phyloP scores from a whole-genome alignment of 2,329 filamentous ascomycete species.

The Fusarium burgessii region DNA sequence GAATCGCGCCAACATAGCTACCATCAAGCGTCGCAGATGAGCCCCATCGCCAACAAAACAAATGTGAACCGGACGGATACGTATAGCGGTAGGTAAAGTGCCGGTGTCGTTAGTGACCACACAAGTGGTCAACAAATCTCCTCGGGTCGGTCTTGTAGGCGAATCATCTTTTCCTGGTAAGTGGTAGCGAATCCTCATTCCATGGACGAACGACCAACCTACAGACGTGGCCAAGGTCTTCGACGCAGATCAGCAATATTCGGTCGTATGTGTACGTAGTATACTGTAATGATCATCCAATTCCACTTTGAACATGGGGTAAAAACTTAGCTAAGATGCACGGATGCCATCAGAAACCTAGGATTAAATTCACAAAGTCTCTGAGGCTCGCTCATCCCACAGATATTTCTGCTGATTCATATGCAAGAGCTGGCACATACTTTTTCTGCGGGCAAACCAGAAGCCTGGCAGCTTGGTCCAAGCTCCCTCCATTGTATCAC shows the following conservation, averaged over 20 bases:
- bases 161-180: constrained; percentile 17
- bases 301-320: constrained; percentile 26
- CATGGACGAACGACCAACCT: constrained; percentile 2
- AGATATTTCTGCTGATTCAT: constrained; percentile 18
- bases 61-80: not conserved
- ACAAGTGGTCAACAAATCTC: constrained; percentile 12
- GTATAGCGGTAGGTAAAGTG: constrained; percentile 11
- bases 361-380: constrained; percentile 6
- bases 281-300: constrained; percentile 27
- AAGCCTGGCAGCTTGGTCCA: constrained; percentile 41
- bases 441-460: constrained; percentile 30
- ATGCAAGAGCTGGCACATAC: constrained; percentile 28
- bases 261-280: constrained; percentile 15
- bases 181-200: constrained; percentile 21
- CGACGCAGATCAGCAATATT: constrained; percentile 16
- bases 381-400: not conserved
- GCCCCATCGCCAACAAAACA: constrained; percentile 28
- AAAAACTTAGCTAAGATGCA: constrained; percentile 29
- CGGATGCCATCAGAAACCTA: not conserved
- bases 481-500: constrained; percentile 39
- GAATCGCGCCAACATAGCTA: constrained; percentile 26
- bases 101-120: constrained; percentile 14
- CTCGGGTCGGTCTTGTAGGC: constrained; percentile 2
- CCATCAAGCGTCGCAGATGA: constrained; percentile 15
- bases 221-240: constrained; percentile 18